Percentiles rank a stretch among this genome's conserved stretches.
These are phyloP conservation scores for Sarocladium oryzae DNA, from an alignment of 2,329 filamentous ascomycete genomes.

Conservation along the genomic window DNA sequence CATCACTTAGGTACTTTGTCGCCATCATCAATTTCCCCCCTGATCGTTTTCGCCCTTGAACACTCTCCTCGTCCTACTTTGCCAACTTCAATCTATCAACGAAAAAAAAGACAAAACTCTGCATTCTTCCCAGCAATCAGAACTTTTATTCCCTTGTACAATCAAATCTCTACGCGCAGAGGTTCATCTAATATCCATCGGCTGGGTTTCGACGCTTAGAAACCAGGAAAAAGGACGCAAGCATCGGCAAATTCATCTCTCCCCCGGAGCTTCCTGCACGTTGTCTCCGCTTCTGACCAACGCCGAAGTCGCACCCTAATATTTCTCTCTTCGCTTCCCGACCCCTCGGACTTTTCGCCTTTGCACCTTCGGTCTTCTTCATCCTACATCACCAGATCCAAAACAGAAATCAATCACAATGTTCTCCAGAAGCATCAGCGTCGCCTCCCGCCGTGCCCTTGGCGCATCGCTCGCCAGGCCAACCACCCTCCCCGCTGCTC, in stretches of 20 bases:
- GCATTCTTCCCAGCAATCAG: too few species aligned
- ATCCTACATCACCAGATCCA: not conserved
- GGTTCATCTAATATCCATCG: not conserved
- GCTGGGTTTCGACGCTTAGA: not conserved
- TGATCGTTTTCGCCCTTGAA: not conserved
- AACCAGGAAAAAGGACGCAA: not conserved
- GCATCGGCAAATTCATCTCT: not conserved
- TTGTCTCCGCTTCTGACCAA: conserved; percentile 2
- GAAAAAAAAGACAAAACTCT: too few species aligned
- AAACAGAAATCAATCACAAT: conserved; percentile 19
- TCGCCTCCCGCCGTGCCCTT: conserved; percentile 27
- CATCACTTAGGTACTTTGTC: too few species aligned
- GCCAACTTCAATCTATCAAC: not conserved
- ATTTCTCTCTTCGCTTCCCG: not conserved
- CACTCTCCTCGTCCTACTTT: not conserved
- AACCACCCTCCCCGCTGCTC: conserved; percentile 25
- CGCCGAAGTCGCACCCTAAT: conserved; percentile 5
- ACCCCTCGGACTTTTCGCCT: conserved; percentile 1
- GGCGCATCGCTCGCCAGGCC: conserved; percentile 22
- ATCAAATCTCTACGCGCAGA: not conserved
- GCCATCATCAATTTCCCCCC: conserved; percentile 9
- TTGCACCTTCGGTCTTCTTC: not conserved
- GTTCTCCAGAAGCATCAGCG: conserved; percentile 33
- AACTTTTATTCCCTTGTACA: not conserved
- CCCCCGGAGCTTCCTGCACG: conserved; percentile 2